A percentile compares a stretch with the other conserved stretches of the same genome.
phyloP scores from a whole-genome alignment of 2,329 filamentous ascomycete species.

The Penicillium aurantiogriseum region DNA sequence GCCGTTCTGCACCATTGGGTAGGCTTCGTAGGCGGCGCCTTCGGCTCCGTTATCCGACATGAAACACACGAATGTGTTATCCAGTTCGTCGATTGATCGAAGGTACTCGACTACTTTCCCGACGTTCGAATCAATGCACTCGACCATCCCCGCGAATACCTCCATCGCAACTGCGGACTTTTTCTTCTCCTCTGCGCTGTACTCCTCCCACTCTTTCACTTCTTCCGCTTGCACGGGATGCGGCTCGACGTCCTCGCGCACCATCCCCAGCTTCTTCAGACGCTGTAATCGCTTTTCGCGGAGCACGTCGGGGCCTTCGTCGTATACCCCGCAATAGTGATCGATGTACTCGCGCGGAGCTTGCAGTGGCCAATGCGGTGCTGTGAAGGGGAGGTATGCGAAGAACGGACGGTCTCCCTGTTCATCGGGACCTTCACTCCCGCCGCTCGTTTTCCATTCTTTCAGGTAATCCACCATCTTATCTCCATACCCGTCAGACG shows the following conservation, averaged over 20 bases:
- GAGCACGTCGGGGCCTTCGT: slow-evolving; percentile 59
- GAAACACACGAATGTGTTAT: slow-evolving; percentile 65
- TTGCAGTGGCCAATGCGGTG: slow-evolving; percentile 64
- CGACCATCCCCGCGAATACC: slow-evolving; percentile 63
- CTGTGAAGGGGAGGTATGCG: slow-evolving; percentile 60
- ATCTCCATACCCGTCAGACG: slow-evolving; percentile 53
- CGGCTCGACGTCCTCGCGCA: slow-evolving; percentile 47
- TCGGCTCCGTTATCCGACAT: slow-evolving; percentile 64
- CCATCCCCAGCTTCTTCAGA: slow-evolving; percentile 58
- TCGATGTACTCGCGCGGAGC: slow-evolving; percentile 55
- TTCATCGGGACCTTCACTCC: slow-evolving; percentile 18
- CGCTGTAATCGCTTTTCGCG: slow-evolving; percentile 53
- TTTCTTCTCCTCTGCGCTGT: slow-evolving; percentile 39
- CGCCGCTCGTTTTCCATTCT: slow-evolving; percentile 46
- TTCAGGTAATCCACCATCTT: slow-evolving; percentile 54
- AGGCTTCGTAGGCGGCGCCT: slow-evolving; percentile 58
- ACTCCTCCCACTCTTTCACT: slow-evolving; percentile 44
- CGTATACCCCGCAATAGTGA: slow-evolving; percentile 60
- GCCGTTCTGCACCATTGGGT: slow-evolving; percentile 55
- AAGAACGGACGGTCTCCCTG: slow-evolving; percentile 53
- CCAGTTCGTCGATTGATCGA: slow-evolving; percentile 55
- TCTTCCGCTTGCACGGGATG: slow-evolving; percentile 43
- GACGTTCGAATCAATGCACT: slow-evolving; percentile 60
- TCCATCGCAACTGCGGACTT: slow-evolving; percentile 56
- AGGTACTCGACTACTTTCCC: slow-evolving; percentile 60